These are phyloP conservation scores for Xylaria sp. DNA, from an alignment of 2,329 filamentous ascomycete species.

Conservation along the genomic window DNA sequence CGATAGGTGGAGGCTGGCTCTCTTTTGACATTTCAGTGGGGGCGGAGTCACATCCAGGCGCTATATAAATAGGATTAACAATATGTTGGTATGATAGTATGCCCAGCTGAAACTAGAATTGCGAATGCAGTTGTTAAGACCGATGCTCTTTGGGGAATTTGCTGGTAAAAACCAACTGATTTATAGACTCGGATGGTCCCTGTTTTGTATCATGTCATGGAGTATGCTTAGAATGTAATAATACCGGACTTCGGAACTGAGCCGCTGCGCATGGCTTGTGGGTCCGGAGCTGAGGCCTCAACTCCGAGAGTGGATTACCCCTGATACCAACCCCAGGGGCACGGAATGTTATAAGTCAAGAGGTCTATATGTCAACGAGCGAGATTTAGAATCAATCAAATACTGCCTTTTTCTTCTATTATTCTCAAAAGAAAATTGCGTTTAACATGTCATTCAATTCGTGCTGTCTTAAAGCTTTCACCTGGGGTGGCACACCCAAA, in stretches of 20 bases:
- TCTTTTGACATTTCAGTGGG: background rate
- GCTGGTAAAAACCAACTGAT: background rate
- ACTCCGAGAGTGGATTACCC: background rate
- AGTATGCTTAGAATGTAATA: background rate
- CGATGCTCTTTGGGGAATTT: background rate
- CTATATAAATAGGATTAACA: background rate
- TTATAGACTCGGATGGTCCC: background rate
- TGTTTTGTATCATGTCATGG: background rate
- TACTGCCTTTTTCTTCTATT: background rate
- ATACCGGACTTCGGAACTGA: conserved; percentile 16
- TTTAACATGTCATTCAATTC: conserved; percentile 25
- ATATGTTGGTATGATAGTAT: background rate
- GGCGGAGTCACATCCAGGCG: background rate
- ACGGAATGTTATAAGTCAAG: background rate
- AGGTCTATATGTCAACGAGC: background rate
- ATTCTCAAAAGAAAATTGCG: background rate
- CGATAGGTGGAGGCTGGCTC: background rate
- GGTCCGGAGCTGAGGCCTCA: conserved; percentile 7
- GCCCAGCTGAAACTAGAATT: background rate
- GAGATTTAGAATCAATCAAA: background rate
- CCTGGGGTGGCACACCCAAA: conserved; percentile 55
- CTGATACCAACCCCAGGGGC: background rate
- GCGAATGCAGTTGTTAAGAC: background rate
- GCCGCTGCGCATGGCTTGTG: background rate
- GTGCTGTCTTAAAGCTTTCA: conserved; percentile 54